Conservation (phyloP, 805 yeast species). For the Candida gorgasii region DNA sequence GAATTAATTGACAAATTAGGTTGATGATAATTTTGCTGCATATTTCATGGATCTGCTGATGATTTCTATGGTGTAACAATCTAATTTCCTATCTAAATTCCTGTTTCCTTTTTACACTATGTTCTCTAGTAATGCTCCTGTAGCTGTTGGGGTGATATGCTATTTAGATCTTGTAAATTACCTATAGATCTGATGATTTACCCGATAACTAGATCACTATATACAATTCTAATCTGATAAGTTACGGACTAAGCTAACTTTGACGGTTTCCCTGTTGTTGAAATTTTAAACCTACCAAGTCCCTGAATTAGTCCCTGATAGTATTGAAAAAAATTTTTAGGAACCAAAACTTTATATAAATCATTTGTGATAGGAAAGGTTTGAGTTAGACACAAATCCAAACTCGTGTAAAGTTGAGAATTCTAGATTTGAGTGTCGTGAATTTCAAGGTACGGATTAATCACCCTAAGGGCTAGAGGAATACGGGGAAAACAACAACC, state of each 20-base stretch:
- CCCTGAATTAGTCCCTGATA: background rate
- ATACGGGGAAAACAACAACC: too few relatives aligned
- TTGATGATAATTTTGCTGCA: constrained; percentile 10
- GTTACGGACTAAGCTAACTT: background rate
- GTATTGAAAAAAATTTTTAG: constrained; percentile 1
- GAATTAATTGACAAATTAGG: constrained; percentile 17
- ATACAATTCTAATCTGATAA: background rate
- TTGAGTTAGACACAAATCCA: constrained; percentile 7
- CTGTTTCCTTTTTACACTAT: too few relatives aligned
- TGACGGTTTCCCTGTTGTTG: too few relatives aligned
- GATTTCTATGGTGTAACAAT: too few relatives aligned
- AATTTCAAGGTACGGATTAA: background rate
- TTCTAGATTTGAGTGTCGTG: constrained; percentile 16
- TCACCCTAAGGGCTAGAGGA: too few relatives aligned
- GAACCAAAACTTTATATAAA: constrained; percentile 7
- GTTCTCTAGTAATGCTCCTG: too few relatives aligned
- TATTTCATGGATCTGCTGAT: constrained; percentile 1
- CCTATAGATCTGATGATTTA: background rate
- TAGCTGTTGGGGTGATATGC: too few relatives aligned
- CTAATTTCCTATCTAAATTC: too few relatives aligned
- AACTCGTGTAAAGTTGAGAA: constrained; percentile 9
- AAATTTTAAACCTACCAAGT: background rate
- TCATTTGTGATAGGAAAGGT: constrained; percentile 8
- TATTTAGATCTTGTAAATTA: background rate
- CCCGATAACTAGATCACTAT: background rate